Percentiles rank a stretch among this genome's conserved stretches.
Conservation (phyloP, 163 green algal species). For the Chlamydomonas reinhardtii region DNA sequence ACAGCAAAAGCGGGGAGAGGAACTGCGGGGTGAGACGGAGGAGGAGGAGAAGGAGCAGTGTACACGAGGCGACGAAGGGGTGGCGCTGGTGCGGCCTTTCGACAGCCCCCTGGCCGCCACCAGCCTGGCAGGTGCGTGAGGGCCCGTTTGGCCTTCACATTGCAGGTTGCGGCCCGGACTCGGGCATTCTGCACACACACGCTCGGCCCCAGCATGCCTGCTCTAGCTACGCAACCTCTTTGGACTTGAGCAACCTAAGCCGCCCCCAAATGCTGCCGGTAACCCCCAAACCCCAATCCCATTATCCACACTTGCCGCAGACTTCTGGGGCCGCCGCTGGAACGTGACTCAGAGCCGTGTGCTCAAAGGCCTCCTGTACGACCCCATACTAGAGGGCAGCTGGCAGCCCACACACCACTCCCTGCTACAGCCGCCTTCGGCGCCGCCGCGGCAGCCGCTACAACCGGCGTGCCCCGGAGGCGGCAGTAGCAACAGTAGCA, state of each 20-base stretch:
- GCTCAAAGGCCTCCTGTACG: slow-evolving; percentile 69
- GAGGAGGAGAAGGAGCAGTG: background rate
- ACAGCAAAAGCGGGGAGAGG: too few relatives aligned
- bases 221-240: too few relatives aligned
- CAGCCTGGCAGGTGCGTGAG: slow-evolving; percentile 31
- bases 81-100: slow-evolving; percentile 47
- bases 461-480: too few relatives aligned
- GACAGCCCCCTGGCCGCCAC: slow-evolving; percentile 20
- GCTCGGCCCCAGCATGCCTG: too few relatives aligned
- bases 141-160: too few relatives aligned
- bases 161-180: too few relatives aligned
- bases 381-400: slow-evolving; percentile 64
- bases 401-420: background rate
- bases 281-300: background rate
- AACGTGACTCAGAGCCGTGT: slow-evolving; percentile 66
- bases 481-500: background rate
- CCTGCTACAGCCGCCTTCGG: background rate
- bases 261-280: too few relatives aligned
- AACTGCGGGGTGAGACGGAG: too few relatives aligned
- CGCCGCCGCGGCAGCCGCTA: background rate
- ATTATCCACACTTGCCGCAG: slow-evolving; percentile 1
- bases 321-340: slow-evolving; percentile 74
- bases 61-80: background rate
- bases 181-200: too few relatives aligned
- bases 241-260: too few relatives aligned